Percentiles rank a stretch among this genome's conserved stretches.
Evolutionary conservation across 163 green algal genomes (phyloP).

Genomic region (Scenedesmus sp.): DNA sequence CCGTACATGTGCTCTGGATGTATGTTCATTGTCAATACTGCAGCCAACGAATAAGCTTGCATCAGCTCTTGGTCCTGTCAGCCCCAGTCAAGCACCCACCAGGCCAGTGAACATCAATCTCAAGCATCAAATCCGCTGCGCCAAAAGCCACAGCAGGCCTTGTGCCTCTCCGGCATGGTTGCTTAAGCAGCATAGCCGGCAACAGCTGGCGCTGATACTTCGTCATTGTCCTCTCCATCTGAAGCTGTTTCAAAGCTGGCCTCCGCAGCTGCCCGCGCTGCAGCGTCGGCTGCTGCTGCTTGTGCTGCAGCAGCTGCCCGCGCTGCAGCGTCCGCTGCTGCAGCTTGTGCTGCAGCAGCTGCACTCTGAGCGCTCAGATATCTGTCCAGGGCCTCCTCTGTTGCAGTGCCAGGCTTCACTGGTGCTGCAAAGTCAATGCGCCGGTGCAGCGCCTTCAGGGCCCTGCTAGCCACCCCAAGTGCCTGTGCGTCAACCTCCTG

Average conservation of each 20-base stretch:
- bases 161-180: background rate
- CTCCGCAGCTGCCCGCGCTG: background rate
- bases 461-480: background rate
- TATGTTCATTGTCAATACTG: background rate
- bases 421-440: slow-evolving; percentile 56
- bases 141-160: no score
- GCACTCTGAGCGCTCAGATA: background rate
- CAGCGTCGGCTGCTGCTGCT: background rate
- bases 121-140: background rate
- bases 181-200: background rate
- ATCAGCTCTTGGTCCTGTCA: background rate
- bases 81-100: background rate
- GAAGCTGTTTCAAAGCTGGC: background rate
- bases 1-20: background rate
- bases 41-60: background rate
- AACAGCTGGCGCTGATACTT: background rate
- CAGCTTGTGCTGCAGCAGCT: background rate
- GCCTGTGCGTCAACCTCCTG: background rate
- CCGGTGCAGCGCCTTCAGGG: slow-evolving; percentile 44
- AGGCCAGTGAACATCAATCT: background rate
- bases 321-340: background rate
- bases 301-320: background rate
- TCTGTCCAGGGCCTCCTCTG: background rate
- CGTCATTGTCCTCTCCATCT: background rate
- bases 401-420: slow-evolving; percentile 25